phyloP scores from a whole-genome alignment of 371 early-diverging fungal species.

The Mucor indicus region DNA sequence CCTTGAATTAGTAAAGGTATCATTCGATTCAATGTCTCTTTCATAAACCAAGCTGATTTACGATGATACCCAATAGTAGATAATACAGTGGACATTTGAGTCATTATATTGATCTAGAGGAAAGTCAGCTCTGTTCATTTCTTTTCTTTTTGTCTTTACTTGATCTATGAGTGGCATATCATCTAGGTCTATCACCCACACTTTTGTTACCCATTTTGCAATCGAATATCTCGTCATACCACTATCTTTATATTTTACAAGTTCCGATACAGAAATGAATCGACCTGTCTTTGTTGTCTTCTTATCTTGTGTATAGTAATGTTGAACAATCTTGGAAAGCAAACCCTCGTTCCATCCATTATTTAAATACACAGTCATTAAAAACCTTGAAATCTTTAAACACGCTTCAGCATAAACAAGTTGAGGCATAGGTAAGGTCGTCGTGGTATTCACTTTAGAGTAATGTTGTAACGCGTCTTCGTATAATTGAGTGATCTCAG shows the following conservation, averaged over 20 bases:
- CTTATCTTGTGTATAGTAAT: background rate
- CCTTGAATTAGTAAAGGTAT: constrained; percentile 57
- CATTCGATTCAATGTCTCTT: constrained; percentile 66
- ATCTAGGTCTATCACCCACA: constrained; percentile 53
- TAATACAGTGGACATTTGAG: constrained; percentile 63
- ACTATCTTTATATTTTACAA: constrained; percentile 15
- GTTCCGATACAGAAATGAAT: constrained; percentile 8
- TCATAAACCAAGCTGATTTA: constrained; percentile 78
- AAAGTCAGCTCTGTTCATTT: background rate
- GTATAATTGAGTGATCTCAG: constrained; percentile 56
- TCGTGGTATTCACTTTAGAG: constrained; percentile 39
- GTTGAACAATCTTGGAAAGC: constrained; percentile 11
- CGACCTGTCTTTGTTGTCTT: background rate
- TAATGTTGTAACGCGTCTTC: constrained; percentile 43
- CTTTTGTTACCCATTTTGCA: constrained; percentile 59
- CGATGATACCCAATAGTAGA: constrained; percentile 65
- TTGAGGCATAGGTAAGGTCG: constrained; percentile 22
- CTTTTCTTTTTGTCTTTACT: constrained; percentile 12
- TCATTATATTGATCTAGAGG: constrained; percentile 54
- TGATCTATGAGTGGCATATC: constrained; percentile 61
- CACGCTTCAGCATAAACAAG: constrained; percentile 49
- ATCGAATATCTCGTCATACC: constrained; percentile 50
- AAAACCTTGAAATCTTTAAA: constrained; percentile 42
- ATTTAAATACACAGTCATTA: constrained; percentile 30
- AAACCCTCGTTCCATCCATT: constrained; percentile 36